These are phyloP conservation scores for Adansonia grandidieri DNA, from an alignment of 441 rosid species.

Conservation along the genomic window DNA sequence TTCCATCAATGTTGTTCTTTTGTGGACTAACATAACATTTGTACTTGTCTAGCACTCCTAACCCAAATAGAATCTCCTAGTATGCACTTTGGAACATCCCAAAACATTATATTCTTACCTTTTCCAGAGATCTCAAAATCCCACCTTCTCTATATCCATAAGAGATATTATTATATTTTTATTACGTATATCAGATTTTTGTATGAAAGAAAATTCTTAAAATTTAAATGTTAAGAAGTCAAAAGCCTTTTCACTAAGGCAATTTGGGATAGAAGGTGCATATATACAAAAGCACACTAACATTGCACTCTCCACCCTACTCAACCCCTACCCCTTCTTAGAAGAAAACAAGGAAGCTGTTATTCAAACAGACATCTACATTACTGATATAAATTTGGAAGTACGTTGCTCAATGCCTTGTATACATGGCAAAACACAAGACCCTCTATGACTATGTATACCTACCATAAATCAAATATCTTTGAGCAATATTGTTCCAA, in stretches of 20 bases:
- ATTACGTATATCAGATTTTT: background rate
- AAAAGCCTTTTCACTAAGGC: background rate
- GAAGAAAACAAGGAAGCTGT: background rate
- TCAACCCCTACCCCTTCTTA: background rate
- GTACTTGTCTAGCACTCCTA: background rate
- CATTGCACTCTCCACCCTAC: background rate
- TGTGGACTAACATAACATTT: background rate
- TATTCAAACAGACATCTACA: background rate
- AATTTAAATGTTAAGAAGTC: background rate
- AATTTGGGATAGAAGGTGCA: background rate
- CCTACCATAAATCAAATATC: constrained; percentile 16
- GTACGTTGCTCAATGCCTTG: background rate
- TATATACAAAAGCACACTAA: background rate
- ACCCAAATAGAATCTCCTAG: background rate
- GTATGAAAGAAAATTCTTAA: background rate
- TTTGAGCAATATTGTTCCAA: constrained; percentile 8
- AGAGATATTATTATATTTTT: background rate
- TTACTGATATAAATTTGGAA: background rate
- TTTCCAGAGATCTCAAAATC: background rate
- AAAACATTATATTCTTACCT: background rate
- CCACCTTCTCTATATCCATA: background rate
- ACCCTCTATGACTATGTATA: constrained; percentile 6
- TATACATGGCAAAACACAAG: background rate
- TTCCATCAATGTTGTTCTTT: background rate
- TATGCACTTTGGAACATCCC: background rate